Evolutionary conservation across 2,329 filamentous ascomycete species (phyloP), one percentile per base, ranked within the genome.

Genomic region (Cercospora beticola): DNA sequence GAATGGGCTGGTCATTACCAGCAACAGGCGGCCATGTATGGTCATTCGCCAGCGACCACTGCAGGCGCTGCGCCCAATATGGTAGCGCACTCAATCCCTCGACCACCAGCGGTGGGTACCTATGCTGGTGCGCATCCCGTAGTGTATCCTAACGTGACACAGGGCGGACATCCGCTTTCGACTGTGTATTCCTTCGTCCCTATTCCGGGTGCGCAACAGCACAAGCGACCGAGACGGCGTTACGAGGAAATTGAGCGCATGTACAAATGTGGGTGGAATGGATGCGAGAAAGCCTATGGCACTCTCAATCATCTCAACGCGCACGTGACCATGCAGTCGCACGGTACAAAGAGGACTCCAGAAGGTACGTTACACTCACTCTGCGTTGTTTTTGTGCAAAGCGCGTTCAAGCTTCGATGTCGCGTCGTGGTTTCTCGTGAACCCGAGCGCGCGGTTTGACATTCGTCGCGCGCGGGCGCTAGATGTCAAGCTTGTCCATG

Each of bases 191-290:
- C 94, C 0, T 98, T 99, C 78, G 95, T 98, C 33, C 94, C 95
- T 0, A 98, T 98, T 76, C 95, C 95, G 1, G 95, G 95, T 72
- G 93, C 94, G 12, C 94, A 97, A 79, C 95, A 99, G 79, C 94
- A 98, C 81, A 99, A 99, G 84, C 89, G 95, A 68, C 95, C 95
- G 12, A 88, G 95, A 72, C 87, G 95, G 76, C 89, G 95, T 64
- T 99, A 97, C 76, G 95, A 99, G 81, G 95, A 99, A 80, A 99
- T 99, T 75, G 95, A 99, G 84, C 90, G 95, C 78, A 98, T 99
- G 95, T 98, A 99, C 85, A 98, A 98, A 82, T 99, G 95, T 78
- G 95, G 94, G 28, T 98, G 93, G 92, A 94, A 97, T 73, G 94
- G 94, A 8, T 99, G 95, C 78, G 95, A 99, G 82, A 99, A 99